Conservation (phyloP, 257 asterid genomes). For the Henckelia pumila region DNA sequence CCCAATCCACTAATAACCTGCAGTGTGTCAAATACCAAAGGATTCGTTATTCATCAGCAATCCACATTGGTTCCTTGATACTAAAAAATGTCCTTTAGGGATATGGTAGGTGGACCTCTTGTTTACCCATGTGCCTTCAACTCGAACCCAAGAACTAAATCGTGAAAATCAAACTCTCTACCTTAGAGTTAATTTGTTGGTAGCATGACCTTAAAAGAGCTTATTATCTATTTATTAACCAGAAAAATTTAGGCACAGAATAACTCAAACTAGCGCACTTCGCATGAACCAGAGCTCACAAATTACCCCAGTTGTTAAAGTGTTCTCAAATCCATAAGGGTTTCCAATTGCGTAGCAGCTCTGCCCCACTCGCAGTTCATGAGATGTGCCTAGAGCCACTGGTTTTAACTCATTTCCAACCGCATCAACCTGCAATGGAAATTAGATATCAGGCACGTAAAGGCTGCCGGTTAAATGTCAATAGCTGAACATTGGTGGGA, state of each 20-base stretch:
- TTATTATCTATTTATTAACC: neutral
- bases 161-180: neutral
- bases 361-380: slow-evolving; percentile 69
- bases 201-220: neutral
- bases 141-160: neutral
- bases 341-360: slow-evolving; percentile 90
- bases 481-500: neutral
- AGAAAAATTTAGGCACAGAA: neutral
- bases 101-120: neutral
- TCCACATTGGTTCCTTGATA: neutral
- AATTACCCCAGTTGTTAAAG: slow-evolving; percentile 85
- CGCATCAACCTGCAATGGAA: slow-evolving; percentile 55
- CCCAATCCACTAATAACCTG: slow-evolving; percentile 93
- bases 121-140: neutral
- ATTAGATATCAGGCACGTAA: neutral
- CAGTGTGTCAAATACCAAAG: slow-evolving; percentile 17
- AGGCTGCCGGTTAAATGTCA: neutral
- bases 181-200: neutral
- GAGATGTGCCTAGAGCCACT: slow-evolving; percentile 56
- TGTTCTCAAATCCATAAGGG: slow-evolving; percentile 84
- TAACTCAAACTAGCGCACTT: neutral
- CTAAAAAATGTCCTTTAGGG: slow-evolving; percentile 9
- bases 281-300: slow-evolving; percentile 1
- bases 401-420: slow-evolving; percentile 67
- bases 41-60: neutral